Percentiles rank a stretch among this genome's conserved stretches.
These are phyloP conservation scores for Fusarium palustre DNA, from an alignment of 2,329 filamentous ascomycete species.

Conservation along the genomic window DNA sequence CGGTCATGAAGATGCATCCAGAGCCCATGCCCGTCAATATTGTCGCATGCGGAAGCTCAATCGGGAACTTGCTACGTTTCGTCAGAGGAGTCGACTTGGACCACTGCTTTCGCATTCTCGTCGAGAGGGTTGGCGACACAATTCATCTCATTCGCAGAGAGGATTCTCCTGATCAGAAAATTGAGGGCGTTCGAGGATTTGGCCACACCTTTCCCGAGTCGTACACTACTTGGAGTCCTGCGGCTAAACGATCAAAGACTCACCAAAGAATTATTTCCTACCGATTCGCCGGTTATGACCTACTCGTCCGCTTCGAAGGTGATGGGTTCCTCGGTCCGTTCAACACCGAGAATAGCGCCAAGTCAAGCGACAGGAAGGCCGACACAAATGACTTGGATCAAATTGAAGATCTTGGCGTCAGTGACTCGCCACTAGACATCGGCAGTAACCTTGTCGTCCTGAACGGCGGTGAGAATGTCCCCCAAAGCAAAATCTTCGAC, in stretches of 20 bases:
- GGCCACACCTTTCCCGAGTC: conserved; percentile 75
- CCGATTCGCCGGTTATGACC: conserved; percentile 57
- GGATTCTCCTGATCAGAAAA: conserved; percentile 67
- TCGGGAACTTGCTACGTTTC: conserved; percentile 72
- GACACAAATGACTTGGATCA: not conserved
- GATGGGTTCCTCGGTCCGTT: conserved; percentile 44
- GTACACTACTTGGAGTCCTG: conserved; percentile 72
- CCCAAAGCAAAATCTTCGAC: conserved; percentile 55
- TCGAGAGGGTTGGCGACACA: conserved; percentile 66
- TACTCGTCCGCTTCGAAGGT: conserved; percentile 47
- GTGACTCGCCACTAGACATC: not conserved
- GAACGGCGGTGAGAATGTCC: conserved; percentile 44
- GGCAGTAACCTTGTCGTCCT: conserved; percentile 24
- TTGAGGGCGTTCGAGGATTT: conserved; percentile 67
- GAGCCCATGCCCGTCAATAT: conserved; percentile 59
- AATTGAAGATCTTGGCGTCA: conserved; percentile 20
- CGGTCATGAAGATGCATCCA: conserved; percentile 50
- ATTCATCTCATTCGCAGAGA: conserved; percentile 74
- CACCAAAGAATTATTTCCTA: conserved; percentile 74
- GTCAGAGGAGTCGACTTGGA: conserved; percentile 57
- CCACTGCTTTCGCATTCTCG: conserved; percentile 68
- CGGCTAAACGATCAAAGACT: conserved; percentile 65
- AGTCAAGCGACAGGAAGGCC: not conserved
- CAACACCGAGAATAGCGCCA: not conserved
- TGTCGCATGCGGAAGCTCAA: conserved; percentile 70